These are phyloP conservation scores for Fusarium lyarnte DNA, from an alignment of 2,329 filamentous ascomycete species.

Conservation along the genomic window DNA sequence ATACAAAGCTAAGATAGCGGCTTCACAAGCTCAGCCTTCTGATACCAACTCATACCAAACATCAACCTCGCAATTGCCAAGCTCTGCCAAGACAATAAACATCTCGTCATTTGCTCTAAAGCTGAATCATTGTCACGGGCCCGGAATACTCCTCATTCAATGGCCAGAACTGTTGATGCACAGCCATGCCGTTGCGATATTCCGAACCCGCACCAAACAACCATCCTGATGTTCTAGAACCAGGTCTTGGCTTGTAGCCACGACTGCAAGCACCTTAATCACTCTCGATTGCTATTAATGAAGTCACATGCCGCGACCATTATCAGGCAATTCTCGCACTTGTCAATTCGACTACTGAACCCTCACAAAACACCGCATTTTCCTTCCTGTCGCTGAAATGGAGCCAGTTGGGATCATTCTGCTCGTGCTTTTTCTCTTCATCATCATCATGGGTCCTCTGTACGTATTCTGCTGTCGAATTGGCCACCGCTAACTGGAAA, in stretches of 20 bases:
- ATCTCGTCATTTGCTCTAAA: conserved; percentile 32
- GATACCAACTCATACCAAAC: background rate
- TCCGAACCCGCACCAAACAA: background rate
- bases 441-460: conserved; percentile 38
- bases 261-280: conserved; percentile 6
- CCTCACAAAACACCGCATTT: background rate
- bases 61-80: conserved; percentile 4
- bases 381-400: conserved; percentile 19
- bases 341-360: background rate
- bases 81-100: conserved; percentile 20
- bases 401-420: conserved; percentile 42
- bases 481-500: background rate
- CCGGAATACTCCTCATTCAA: background rate
- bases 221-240: conserved; percentile 18
- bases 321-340: background rate
- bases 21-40: background rate
- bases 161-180: background rate
- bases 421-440: conserved; percentile 35
- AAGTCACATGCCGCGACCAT: background rate
- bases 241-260: conserved; percentile 11
- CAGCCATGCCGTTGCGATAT: background rate
- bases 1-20: background rate
- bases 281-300: background rate
- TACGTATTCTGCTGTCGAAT: background rate
- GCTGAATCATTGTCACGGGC: conserved; percentile 14